Evolutionary conservation across 257 asterid species (phyloP).

Genomic region (Gardenia jasminoides): DNA sequence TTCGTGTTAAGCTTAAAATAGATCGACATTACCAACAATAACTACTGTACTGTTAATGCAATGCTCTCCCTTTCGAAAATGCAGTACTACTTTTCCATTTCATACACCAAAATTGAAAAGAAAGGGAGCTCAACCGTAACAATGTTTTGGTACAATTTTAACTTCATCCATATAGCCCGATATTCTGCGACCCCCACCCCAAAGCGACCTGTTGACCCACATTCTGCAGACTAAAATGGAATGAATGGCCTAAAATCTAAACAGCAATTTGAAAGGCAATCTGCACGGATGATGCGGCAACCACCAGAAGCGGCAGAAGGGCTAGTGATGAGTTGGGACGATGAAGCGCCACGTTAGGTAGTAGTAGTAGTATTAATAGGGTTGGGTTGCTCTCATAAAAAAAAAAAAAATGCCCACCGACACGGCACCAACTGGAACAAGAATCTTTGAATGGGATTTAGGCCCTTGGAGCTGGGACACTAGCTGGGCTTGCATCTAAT

Average conservation of each 20-base stretch:
- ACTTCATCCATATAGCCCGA: too few relatives aligned
- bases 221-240: not conserved
- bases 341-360: too few relatives aligned
- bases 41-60: too few relatives aligned
- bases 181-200: too few relatives aligned
- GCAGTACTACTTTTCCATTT: too few relatives aligned
- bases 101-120: too few relatives aligned
- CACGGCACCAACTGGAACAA: not conserved
- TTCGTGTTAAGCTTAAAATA: too few relatives aligned
- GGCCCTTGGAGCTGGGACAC: not conserved
- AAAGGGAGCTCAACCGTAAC: too few relatives aligned
- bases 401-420: not conserved
- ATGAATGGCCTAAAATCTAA: not conserved
- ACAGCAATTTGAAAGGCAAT: not conserved
- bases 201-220: not conserved
- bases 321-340: not conserved
- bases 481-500: not conserved
- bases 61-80: too few relatives aligned
- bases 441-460: not conserved
- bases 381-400: not conserved
- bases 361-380: not conserved
- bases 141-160: too few relatives aligned
- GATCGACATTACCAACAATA: too few relatives aligned
- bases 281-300: not conserved
- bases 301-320: not conserved